Percentiles rank a stretch among this genome's conserved stretches.
These are phyloP conservation scores for Magnaporthiopsis rhizophila DNA, from an alignment of 2,329 filamentous ascomycete species.

Conservation along the genomic window DNA sequence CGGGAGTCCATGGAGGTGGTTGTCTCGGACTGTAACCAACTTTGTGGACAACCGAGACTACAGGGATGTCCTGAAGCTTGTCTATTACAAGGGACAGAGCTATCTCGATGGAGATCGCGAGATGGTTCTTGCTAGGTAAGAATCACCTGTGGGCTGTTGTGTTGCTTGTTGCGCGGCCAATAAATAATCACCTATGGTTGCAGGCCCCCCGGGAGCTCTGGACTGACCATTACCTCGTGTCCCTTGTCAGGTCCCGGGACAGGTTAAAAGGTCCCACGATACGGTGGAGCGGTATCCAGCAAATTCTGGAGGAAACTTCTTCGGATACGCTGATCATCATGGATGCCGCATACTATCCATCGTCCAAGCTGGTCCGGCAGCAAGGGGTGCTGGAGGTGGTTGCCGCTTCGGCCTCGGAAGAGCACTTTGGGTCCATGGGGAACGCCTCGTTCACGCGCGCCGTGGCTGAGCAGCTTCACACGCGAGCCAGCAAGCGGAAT, in stretches of 20 bases:
- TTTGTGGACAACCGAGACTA: constrained; percentile 46
- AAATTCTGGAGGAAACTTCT: constrained; percentile 45
- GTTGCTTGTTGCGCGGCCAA: background rate
- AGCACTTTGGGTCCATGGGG: constrained; percentile 38
- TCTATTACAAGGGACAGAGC: constrained; percentile 50
- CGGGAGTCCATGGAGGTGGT: constrained; percentile 45
- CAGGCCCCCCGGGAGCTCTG: background rate
- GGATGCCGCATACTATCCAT: constrained; percentile 51
- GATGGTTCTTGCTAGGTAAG: constrained; percentile 50
- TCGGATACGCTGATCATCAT: constrained; percentile 50
- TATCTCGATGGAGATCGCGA: constrained; percentile 47
- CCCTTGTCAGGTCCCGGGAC: constrained; percentile 35
- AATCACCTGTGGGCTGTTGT: background rate
- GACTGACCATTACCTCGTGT: background rate
- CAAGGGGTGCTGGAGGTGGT: constrained; percentile 49
- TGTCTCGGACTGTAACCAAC: constrained; percentile 40
- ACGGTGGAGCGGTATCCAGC: constrained; percentile 48
- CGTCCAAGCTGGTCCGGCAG: constrained; percentile 41
- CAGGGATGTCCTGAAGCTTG: constrained; percentile 49
- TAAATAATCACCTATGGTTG: background rate
- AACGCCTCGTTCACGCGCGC: constrained; percentile 45
- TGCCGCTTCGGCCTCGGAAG: constrained; percentile 46
- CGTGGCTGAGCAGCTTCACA: constrained; percentile 41
- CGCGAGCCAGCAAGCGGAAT: constrained; percentile 33
- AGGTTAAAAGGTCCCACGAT: constrained; percentile 37